Base-by-base conservation (phyloP, 441 rosid genomes). In the Dalechampia spathulata region DNA sequence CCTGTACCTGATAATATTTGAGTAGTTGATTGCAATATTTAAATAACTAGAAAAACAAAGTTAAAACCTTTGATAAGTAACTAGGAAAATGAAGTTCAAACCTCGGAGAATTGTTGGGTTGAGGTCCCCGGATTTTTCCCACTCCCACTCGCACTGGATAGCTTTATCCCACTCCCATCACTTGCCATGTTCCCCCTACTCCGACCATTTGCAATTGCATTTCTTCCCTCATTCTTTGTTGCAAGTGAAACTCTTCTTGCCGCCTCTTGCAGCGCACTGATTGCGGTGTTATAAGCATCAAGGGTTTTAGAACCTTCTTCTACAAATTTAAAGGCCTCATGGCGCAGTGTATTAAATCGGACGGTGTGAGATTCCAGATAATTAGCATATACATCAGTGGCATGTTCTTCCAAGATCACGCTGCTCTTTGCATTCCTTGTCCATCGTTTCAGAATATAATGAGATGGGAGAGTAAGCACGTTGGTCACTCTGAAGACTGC, bases 401-500 rank as follows among this genome's bases (percentile, higher is more conserved):
- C 67, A 52, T 51, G 79, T 57, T 86, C 91, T 63, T 92, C 93
- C 55, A 82, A 66, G 41, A 78, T 65, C n/a, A 79, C 83, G 58
- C 87, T 80, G 73, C 82, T 84, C 75, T 73, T 92, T 52, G 96
- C 98, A 67, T 92, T 86, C 65, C 87, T 77, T n/a, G 98, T 92
- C 98, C 98, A 92, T 49, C 98, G 73, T 69, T 86, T 88, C 58
- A 86, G 65, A 36, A 92, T 75, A 70, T 83, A 92, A 64, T 75
- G 86, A 60, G 85, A 79, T 21, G 96, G 96, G 57, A 92, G 87
- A 6, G 96, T 84, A 67, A 92, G 96, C 70, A 92, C 85, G 74
- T 92, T 92, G 74, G 93, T 86, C 48, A 88, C 98, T 55, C 95
- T 79, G 65, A 88, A 86, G 64, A 92, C 96, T 40, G 95, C 85